Base-by-base conservation (phyloP, 257 asterid genomes). In the Przewalskia tangutica region DNA sequence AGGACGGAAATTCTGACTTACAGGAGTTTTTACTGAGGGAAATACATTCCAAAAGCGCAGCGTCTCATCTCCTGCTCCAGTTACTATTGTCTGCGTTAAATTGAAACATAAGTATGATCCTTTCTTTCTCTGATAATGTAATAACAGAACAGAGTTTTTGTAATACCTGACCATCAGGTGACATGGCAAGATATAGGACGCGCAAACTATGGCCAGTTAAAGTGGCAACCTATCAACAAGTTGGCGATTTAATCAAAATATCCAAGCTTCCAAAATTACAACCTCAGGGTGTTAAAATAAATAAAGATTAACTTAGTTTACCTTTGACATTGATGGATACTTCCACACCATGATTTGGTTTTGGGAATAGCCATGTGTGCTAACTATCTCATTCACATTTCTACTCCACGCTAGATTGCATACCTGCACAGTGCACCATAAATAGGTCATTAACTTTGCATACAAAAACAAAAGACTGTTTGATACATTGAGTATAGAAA, bases 81-180 rank as follows among this genome's bases (percentile, higher is more conserved):
- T 95, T 78, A 95, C 98, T 78, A 95, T 94, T 8, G 99, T 94
- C 98, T 94, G 91, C 82, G 12, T 56, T 18, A 68, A 68, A 68
- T 38, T 16, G 34, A n/a, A 17, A n/a, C 8, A 44, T 46, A 18
- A 71, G 17, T 68, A 68, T 42, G 32, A 44, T 70, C 8, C 53
- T 36, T 40, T 65, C 34, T 67, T 66, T 36, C 73, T 12, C 6
- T 27, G 46, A 27, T 32, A 17, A 38, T 53, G 7, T 4, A 8
- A 36, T 40, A 6, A 11, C 71, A 64, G 32, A 50, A 17, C 32
- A 38, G 42, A 38, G 6, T 38, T 10, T 50, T 6, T 12, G 10
- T n/a, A 38, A n/a, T 92, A 94, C 98, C 97, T 95, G 99, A 11
- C 99, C 98, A 88, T 96, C 98, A 63, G 98, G 99, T 82, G 99